These are phyloP conservation scores for Rubroshorea leprosula DNA, from an alignment of 345 rosid genomes.

Conservation along the genomic window DNA sequence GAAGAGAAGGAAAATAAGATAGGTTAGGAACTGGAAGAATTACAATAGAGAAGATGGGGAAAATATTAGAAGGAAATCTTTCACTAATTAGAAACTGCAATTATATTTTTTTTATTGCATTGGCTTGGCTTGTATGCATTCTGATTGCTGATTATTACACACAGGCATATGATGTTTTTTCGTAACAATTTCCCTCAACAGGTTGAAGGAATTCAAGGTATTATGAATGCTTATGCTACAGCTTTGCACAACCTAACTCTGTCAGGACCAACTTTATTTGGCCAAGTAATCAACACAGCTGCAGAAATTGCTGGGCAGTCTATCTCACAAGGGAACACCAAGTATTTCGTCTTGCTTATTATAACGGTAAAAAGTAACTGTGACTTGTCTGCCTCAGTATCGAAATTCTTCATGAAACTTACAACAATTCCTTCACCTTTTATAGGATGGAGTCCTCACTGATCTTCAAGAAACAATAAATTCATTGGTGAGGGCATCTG, in stretches of 20 bases:
- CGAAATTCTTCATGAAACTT: background rate
- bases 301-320: constrained; percentile 45
- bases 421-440: background rate
- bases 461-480: constrained; percentile 72
- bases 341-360: constrained; percentile 54
- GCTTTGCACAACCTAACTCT: constrained; percentile 51
- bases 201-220: constrained; percentile 86
- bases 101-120: too few relatives aligned
- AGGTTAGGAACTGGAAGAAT: too few relatives aligned
- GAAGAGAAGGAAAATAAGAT: too few relatives aligned
- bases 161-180: too few relatives aligned
- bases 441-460: constrained; percentile 81
- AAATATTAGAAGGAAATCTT: too few relatives aligned
- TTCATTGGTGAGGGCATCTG: constrained; percentile 82
- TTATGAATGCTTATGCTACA: constrained; percentile 64
- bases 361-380: constrained; percentile 37
- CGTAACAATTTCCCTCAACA: constrained; percentile 16
- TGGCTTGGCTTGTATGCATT: too few relatives aligned
- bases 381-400: background rate
- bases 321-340: constrained; percentile 19
- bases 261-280: constrained; percentile 70
- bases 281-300: constrained; percentile 53
- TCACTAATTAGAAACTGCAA: too few relatives aligned
- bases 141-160: too few relatives aligned
- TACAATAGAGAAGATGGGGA: too few relatives aligned